phyloP scores from a whole-genome alignment of 306 rosid species.

The Cicer yamashitae region DNA sequence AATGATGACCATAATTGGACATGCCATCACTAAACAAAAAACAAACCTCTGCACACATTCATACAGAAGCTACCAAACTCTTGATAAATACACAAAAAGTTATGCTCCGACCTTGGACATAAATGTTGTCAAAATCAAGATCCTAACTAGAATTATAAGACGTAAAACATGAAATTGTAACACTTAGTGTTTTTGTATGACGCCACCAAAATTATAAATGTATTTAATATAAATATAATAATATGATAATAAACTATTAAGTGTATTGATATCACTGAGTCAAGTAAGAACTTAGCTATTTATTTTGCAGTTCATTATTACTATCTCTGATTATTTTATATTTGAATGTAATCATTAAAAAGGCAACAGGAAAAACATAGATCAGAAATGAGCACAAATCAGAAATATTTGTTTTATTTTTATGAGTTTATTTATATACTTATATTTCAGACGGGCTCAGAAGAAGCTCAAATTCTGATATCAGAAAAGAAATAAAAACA shows the following conservation, averaged over 20 bases:
- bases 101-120: constrained; percentile 11
- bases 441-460: not conserved
- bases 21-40: not conserved
- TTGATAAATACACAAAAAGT: not conserved
- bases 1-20: constrained; percentile 11
- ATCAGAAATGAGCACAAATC: not conserved
- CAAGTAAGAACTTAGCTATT: not conserved
- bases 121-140: not conserved
- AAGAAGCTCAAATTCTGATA: not conserved
- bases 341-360: not conserved
- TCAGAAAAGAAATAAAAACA: not conserved
- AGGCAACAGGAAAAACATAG: not conserved
- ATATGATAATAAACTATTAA: not conserved
- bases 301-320: not conserved
- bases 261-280: not conserved
- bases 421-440: not conserved
- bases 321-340: not conserved
- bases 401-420: not conserved
- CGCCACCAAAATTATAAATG: not conserved
- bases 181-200: not conserved
- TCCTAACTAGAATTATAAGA: not conserved
- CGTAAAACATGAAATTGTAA: not conserved
- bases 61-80: not conserved
- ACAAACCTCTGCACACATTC: not conserved
- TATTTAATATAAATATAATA: not conserved